Base-by-base conservation (phyloP, 2,329 filamentous ascomycete genomes). In the Claviceps purpurea region DNA sequence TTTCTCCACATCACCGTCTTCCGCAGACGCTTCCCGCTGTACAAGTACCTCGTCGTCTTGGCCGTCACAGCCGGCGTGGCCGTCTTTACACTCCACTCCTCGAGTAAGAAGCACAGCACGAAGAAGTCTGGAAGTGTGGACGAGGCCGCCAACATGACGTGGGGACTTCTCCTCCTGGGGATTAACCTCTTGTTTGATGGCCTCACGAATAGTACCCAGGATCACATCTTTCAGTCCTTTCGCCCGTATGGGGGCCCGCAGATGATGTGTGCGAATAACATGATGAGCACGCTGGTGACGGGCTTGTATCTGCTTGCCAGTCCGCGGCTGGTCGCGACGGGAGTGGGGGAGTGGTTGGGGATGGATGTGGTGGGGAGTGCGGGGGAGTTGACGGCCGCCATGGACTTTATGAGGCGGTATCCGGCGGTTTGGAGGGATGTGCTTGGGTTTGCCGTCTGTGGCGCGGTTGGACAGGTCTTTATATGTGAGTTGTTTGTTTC, bases 191-290 rank as follows among this genome's bases (percentile, higher is more conserved):
- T 98, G 20, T 93, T 98, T 62, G 93, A 98, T 67, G 93, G 93
- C 57, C 76, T 98, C 51, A 97, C 91, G 54, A 98, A 98, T 69
- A 89, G 85, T 51, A 95, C 91, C 2, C 93, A 98, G 74, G 93
- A 98, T 68, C 84, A 95, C 68, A 89, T 98, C 67, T 96, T 97
- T 67, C 70, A 71, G 57, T 76, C 80, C 6, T 95, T 89, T 70
- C 81, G 81, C 57, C 82, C 84, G 14, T 96, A 93, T 66, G 81
- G 82, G 2, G 93, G 93, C 10, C 89, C 91, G 54, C 93, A 98
- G 77, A 98, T 98, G 93, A 98, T 98, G 93, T 94, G 90, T 65
- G 90, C 91, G 41, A 89, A 96, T 69, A 98, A 97, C 66, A 73
- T 95, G 52, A 85, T 97, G 68, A 85, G 81, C 60, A 91, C 89